Percentiles rank a stretch among this genome's conserved stretches.
These are phyloP conservation scores for Quercus bicolor DNA, from an alignment of 306 rosid genomes.

Conservation along the genomic window DNA sequence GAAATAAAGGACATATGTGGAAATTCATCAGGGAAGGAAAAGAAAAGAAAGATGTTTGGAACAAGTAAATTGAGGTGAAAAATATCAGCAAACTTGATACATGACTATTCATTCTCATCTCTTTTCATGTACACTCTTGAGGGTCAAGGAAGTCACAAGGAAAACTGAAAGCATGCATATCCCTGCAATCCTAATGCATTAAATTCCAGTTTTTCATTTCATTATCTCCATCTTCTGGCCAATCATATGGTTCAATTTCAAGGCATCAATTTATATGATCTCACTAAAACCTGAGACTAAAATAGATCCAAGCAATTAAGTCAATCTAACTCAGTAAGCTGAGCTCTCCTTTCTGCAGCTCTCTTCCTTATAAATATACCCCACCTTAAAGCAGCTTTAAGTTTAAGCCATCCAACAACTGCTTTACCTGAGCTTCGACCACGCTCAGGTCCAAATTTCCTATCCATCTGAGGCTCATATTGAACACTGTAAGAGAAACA, in stretches of 20 bases:
- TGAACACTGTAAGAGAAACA: slow-evolving; percentile 51
- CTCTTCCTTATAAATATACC: slow-evolving; percentile 73
- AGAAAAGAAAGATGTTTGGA: neutral
- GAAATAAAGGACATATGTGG: neutral
- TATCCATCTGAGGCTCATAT: slow-evolving; percentile 53
- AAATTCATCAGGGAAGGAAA: neutral
- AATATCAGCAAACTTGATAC: neutral
- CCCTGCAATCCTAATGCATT: neutral
- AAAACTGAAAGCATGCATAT: neutral
- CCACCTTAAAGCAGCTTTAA: slow-evolving; percentile 91
- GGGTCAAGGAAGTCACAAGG: neutral
- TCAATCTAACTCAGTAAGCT: slow-evolving; percentile 71
- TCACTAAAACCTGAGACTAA: neutral
- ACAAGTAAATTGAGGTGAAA: neutral
- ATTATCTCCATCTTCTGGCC: neutral
- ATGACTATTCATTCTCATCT: neutral
- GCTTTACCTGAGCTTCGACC: slow-evolving; percentile 67
- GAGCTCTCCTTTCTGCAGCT: slow-evolving; percentile 87
- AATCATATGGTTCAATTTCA: neutral
- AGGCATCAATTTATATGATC: neutral
- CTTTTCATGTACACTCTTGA: neutral
- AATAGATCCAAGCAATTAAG: slow-evolving; percentile 13
- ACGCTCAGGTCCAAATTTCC: slow-evolving; percentile 36
- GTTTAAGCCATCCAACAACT: slow-evolving; percentile 89
- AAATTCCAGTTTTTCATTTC: neutral